Percentiles rank a stretch among this genome's conserved stretches.
Evolutionary conservation across 2,329 filamentous ascomycete species (phyloP).

Genomic region (Ploettnerulaceae sp.): DNA sequence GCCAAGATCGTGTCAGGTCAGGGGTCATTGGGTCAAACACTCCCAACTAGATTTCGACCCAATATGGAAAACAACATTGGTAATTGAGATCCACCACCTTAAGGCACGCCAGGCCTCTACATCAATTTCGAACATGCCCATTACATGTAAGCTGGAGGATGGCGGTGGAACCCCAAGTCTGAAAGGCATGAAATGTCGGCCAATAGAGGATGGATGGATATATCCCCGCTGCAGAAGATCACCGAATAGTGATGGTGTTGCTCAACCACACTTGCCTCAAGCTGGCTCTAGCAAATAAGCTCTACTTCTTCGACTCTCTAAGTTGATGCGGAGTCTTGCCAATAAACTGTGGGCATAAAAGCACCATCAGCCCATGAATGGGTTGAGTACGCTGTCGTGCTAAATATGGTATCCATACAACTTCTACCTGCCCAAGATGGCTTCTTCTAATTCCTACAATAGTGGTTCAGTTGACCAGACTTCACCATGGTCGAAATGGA

Average conservation of each 20-base stretch:
- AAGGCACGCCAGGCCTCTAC: not conserved
- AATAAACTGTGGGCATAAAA: conserved; percentile 1
- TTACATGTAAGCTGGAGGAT: too few species aligned
- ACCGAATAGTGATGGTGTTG: not conserved
- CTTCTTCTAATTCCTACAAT: conserved; percentile 9
- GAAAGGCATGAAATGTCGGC: not conserved
- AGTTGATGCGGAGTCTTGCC: not conserved
- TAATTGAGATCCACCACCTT: not conserved
- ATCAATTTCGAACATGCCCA: too few species aligned
- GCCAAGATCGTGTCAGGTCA: not conserved
- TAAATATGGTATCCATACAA: not conserved
- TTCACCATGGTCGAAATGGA: conserved; percentile 15
- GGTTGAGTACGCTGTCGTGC: not conserved
- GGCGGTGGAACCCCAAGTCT: not conserved
- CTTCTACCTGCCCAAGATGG: conserved; percentile 1
- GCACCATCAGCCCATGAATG: not conserved
- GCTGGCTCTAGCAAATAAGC: not conserved
- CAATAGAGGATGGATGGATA: not conserved
- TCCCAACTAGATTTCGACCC: not conserved
- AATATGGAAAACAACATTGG: not conserved
- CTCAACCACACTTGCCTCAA: not conserved
- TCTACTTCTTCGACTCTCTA: not conserved
- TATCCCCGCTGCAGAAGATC: not conserved
- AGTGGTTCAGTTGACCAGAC: conserved; percentile 14
- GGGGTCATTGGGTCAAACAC: too few species aligned